phyloP scores from a whole-genome alignment of 2,329 filamentous ascomycete species.

The Zasmidium angulare region DNA sequence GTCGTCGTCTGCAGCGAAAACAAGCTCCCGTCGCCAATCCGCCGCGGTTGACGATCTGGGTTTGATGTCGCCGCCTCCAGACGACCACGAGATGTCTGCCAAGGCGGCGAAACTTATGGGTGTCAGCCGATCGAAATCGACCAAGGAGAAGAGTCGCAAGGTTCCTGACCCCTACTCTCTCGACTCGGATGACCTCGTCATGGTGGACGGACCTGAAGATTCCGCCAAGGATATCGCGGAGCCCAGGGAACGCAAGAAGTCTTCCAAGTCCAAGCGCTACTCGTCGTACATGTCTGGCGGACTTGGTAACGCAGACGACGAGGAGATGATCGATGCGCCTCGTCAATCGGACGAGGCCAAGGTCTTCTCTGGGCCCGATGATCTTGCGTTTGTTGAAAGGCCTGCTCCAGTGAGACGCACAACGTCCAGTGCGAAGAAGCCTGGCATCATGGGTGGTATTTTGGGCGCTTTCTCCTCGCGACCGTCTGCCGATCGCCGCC shows the following conservation, averaged over 20 bases:
- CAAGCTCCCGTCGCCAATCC: constrained; percentile 59
- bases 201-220: constrained; percentile 52
- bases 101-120: constrained; percentile 81
- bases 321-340: constrained; percentile 42
- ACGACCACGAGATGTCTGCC: constrained; percentile 59
- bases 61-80: constrained; percentile 70
- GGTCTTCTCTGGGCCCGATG: constrained; percentile 49
- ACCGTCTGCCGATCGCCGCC: constrained; percentile 28
- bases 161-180: constrained; percentile 61
- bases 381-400: constrained; percentile 54
- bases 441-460: constrained; percentile 59
- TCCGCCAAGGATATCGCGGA: constrained; percentile 36
- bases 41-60: constrained; percentile 60
- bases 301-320: constrained; percentile 41
- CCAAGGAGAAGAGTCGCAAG: constrained; percentile 51
- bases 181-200: constrained; percentile 58
- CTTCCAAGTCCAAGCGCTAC: constrained; percentile 43
- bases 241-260: constrained; percentile 33
- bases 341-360: constrained; percentile 42
- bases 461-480: constrained; percentile 42
- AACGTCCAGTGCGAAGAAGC: constrained; percentile 60
- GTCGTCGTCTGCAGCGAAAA: constrained; percentile 39
- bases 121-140: constrained; percentile 46
- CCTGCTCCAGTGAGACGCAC: constrained; percentile 57
- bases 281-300: constrained; percentile 41